Conservation (phyloP, 73 alveolate genomes). For the Chromera velia region DNA sequence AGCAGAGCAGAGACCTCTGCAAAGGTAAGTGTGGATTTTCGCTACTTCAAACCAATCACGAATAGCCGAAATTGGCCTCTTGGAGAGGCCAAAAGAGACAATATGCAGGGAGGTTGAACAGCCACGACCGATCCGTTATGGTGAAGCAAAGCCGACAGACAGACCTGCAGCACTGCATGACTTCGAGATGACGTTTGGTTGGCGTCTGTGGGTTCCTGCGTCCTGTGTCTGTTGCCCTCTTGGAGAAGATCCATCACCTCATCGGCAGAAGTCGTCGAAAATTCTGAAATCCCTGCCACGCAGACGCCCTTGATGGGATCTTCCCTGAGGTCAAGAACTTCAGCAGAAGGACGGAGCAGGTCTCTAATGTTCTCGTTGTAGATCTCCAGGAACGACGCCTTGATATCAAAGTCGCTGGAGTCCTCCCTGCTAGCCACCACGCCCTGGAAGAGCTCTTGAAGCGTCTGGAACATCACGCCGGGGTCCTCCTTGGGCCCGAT, state of each 20-base stretch:
- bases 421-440: conserved; percentile 63
- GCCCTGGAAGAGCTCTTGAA: conserved; percentile 82
- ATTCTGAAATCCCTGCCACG: conserved; percentile 77
- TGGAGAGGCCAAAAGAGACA: too few relatives aligned
- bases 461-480: conserved; percentile 82
- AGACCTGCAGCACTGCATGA: conserved; percentile 84
- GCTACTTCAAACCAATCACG: too few relatives aligned
- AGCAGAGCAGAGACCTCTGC: too few relatives aligned
- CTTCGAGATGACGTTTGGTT: conserved; percentile 78
- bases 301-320: conserved; percentile 83
- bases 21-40: too few relatives aligned
- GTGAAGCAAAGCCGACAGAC: too few relatives aligned
- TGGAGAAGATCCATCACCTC: conserved; percentile 75
- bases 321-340: conserved; percentile 84
- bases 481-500: conserved; percentile 77
- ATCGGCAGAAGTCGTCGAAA: conserved; percentile 66
- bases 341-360: conserved; percentile 67
- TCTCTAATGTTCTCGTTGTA: conserved; percentile 78
- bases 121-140: too few relatives aligned
- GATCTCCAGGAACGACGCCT: conserved; percentile 75
- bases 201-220: conserved; percentile 80
- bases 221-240: conserved; percentile 77
- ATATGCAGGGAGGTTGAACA: too few relatives aligned
- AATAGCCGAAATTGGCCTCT: too few relatives aligned
- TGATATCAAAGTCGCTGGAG: conserved; percentile 62